phyloP scores from a whole-genome alignment of 768 basidiomycete genomes.

The Kwoniella shandongensis region DNA sequence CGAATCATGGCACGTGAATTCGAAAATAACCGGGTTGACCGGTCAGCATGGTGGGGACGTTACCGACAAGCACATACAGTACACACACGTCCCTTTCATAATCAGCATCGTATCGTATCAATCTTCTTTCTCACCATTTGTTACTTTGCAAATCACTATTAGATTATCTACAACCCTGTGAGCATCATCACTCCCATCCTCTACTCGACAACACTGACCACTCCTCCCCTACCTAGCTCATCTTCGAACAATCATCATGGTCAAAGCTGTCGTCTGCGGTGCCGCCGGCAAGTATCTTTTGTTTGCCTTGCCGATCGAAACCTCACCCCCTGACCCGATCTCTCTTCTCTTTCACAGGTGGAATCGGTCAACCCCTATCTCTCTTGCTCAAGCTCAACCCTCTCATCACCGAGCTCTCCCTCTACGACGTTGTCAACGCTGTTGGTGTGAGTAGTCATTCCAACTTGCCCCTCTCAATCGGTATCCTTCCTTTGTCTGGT shows the following conservation, averaged over 20 bases:
- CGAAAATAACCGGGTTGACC: no score
- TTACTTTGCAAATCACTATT: no score
- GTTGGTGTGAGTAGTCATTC: slow-evolving; percentile 65
- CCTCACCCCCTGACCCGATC: background rate
- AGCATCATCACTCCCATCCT: no score
- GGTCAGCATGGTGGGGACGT: no score
- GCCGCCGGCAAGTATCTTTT: slow-evolving; percentile 68
- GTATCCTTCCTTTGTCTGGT: slow-evolving; percentile 14
- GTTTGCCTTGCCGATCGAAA: slow-evolving; percentile 7
- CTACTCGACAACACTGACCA: no score
- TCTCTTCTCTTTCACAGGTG: slow-evolving; percentile 55
- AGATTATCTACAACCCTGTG: no score
- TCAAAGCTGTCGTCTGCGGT: slow-evolving; percentile 93
- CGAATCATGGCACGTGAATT: no score
- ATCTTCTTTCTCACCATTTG: no score
- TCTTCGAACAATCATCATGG: slow-evolving; percentile 54
- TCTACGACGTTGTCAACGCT: slow-evolving; percentile 94
- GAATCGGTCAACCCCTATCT: slow-evolving; percentile 96
- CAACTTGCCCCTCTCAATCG: background rate
- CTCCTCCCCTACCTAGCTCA: background rate
- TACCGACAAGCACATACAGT: no score
- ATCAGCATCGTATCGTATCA: no score
- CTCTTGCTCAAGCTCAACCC: slow-evolving; percentile 91
- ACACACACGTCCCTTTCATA: no score
- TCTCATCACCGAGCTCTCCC: slow-evolving; percentile 73